These are phyloP conservation scores for Nidula niveotomentosa DNA, from an alignment of 1,284 basidiomycete genomes.

Conservation along the genomic window DNA sequence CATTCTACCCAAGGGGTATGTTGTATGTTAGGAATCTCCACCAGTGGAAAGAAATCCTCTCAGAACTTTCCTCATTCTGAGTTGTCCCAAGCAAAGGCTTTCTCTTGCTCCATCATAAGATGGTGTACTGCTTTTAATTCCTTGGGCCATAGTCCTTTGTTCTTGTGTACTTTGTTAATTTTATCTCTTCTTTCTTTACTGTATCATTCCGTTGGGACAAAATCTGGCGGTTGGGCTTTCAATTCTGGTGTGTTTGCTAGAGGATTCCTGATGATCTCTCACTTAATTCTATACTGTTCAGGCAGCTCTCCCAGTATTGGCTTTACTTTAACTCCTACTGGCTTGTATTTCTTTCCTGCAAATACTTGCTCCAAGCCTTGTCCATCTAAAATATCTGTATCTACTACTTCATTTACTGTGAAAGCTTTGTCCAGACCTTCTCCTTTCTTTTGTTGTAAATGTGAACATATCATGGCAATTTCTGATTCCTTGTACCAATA, in stretches of 20 bases:
- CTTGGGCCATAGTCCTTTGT: background rate
- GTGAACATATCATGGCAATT: too few relatives aligned
- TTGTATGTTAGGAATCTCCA: background rate
- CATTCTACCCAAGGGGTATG: background rate
- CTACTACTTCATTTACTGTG: too few relatives aligned
- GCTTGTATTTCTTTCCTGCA: conserved; percentile 1
- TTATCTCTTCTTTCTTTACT: background rate
- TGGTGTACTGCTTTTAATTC: background rate
- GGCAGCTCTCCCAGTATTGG: background rate
- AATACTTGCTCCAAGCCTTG: background rate
- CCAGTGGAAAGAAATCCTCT: background rate
- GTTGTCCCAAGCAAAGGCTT: background rate
- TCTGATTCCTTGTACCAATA: too few relatives aligned
- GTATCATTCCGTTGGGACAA: background rate
- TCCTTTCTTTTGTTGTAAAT: too few relatives aligned
- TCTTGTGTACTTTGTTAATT: too few relatives aligned
- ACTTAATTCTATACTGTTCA: background rate
- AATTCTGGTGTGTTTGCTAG: background rate
- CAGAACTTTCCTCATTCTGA: background rate
- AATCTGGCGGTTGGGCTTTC: background rate
- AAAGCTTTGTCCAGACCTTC: too few relatives aligned
- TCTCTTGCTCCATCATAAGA: background rate
- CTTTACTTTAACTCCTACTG: background rate
- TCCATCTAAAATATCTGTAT: background rate
- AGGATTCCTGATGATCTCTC: background rate